Percentiles rank a stretch among this genome's conserved stretches.
Evolutionary conservation across 2,329 filamentous ascomycete genomes (phyloP).

Genomic region (Dactylellina haptotyla): DNA sequence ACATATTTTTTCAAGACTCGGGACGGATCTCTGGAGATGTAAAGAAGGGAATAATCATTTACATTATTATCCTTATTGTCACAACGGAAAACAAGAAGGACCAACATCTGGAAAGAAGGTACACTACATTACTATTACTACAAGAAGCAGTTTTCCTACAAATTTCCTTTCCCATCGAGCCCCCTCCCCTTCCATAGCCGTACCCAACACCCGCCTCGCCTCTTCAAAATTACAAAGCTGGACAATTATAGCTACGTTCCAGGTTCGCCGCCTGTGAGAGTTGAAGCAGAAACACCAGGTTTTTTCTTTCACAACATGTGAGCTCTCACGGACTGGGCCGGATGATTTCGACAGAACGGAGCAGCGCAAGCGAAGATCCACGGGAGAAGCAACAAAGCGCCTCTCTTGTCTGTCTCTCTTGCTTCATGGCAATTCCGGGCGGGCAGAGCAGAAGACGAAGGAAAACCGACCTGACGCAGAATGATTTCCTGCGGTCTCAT

Average conservation of each 20-base stretch:
- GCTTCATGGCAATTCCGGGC: neutral
- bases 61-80: constrained; percentile 8
- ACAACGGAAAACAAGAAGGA: constrained; percentile 36
- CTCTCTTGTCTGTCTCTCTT: neutral
- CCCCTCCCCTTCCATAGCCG: constrained; percentile 10
- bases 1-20: constrained; percentile 27
- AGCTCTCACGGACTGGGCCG: constrained; percentile 35
- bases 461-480: neutral
- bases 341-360: constrained; percentile 33
- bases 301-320: constrained; percentile 39
- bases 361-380: constrained; percentile 27
- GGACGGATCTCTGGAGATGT: constrained; percentile 48
- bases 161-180: neutral
- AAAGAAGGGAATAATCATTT: constrained; percentile 42
- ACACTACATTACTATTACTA: constrained; percentile 16
- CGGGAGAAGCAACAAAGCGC: constrained; percentile 12
- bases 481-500: neutral
- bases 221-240: constrained; percentile 16
- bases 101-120: constrained; percentile 37
- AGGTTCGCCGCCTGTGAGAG: constrained; percentile 28
- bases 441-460: neutral
- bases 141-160: constrained; percentile 7
- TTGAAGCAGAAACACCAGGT: constrained; percentile 8
- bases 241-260: constrained; percentile 18
- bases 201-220: constrained; percentile 46